Evolutionary conservation across 2,329 filamentous ascomycete genomes (phyloP).

Genomic region (Aspergillus hortae): DNA sequence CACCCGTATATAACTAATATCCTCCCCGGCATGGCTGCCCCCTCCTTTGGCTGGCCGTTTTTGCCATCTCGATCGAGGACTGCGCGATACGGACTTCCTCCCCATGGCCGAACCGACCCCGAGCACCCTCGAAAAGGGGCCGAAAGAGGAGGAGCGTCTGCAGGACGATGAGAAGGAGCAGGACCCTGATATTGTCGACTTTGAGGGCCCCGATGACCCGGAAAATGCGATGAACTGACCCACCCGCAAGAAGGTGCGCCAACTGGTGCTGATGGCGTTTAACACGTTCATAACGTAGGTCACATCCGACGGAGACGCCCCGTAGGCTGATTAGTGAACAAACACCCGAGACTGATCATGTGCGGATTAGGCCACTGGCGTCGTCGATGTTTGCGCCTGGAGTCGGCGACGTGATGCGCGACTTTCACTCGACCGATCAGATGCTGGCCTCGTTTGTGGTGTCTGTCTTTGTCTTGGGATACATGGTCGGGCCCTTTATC

Average conservation of each 20-base stretch:
- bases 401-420: slow-evolving; percentile 18
- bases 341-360: not conserved
- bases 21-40: not conserved
- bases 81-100: not conserved
- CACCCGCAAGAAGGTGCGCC: slow-evolving; percentile 18
- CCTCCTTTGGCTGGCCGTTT: not conserved
- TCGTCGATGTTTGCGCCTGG: slow-evolving; percentile 36
- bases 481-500: slow-evolving; percentile 55
- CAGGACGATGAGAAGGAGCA: not conserved
- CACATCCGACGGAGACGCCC: not conserved
- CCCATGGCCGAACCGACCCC: not conserved
- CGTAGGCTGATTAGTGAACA: too few relatives aligned
- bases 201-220: slow-evolving; percentile 26
- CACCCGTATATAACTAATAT: not conserved
- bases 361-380: slow-evolving; percentile 16
- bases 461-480: slow-evolving; percentile 59
- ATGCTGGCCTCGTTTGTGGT: slow-evolving; percentile 39
- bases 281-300: slow-evolving; percentile 25
- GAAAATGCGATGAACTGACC: slow-evolving; percentile 33
- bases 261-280: slow-evolving; percentile 17
- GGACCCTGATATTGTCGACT: slow-evolving; percentile 8
- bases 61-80: not conserved
- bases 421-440: slow-evolving; percentile 9
- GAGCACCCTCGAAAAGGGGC: not conserved
- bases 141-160: not conserved